Evolutionary conservation across 495 filamentous ascomycete species (phyloP).

Genomic region (Penicillium egyptiacum): DNA sequence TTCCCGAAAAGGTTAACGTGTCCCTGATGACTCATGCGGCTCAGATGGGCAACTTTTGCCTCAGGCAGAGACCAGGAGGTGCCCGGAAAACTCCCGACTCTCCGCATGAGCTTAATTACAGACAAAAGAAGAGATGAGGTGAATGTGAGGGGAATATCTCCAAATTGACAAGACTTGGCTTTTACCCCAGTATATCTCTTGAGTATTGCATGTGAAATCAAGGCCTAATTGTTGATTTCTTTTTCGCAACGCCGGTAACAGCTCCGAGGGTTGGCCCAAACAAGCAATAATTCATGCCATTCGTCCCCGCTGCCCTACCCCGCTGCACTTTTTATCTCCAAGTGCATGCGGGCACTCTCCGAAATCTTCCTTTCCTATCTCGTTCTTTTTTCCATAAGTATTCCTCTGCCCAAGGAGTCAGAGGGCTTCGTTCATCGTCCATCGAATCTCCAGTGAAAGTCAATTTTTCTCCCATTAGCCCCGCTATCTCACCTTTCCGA

Average conservation of each 20-base stretch:
- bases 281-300: constrained; percentile 38
- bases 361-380: constrained; percentile 20
- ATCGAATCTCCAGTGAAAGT: constrained; percentile 18
- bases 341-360: constrained; percentile 29
- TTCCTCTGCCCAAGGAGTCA: constrained; percentile 22
- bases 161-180: neutral
- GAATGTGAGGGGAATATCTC: constrained; percentile 6
- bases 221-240: neutral
- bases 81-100: constrained; percentile 9
- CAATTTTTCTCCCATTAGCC: constrained; percentile 15
- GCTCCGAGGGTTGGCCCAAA: constrained; percentile 30
- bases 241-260: constrained; percentile 11
- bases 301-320: constrained; percentile 43
- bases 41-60: constrained; percentile 3
- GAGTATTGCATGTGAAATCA: neutral
- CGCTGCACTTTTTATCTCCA: constrained; percentile 33
- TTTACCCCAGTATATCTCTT: neutral
- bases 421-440: constrained; percentile 16
- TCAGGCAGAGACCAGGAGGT: constrained; percentile 12
- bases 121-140: constrained; percentile 2
- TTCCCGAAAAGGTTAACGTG: neutral
- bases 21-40: constrained; percentile 12
- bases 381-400: constrained; percentile 20
- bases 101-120: constrained; percentile 15
- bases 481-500: constrained; percentile 23